Percentiles rank a stretch among this genome's conserved stretches.
phyloP scores from a whole-genome alignment of 768 basidiomycete genomes.

The Tulasnella sp. region DNA sequence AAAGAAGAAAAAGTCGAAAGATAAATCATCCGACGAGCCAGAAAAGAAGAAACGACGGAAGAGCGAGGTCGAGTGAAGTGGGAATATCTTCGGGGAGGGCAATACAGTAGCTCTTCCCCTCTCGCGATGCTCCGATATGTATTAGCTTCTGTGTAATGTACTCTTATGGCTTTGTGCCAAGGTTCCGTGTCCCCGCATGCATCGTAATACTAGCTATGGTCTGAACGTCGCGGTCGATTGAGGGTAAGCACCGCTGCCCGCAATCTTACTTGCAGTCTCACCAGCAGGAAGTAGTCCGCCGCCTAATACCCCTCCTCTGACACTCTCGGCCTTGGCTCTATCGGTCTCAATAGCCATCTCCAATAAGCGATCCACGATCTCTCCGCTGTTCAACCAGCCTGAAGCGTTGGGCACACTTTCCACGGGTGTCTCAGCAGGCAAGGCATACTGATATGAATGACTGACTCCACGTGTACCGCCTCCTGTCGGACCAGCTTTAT shows the following conservation, averaged over 20 bases:
- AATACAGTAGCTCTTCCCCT: not conserved
- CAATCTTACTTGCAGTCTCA: not conserved
- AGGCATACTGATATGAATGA: conserved; percentile 16
- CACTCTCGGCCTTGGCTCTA: conserved; percentile 17
- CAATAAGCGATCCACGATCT: conserved; percentile 22
- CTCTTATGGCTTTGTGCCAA: not conserved
- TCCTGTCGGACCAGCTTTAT: conserved; percentile 9
- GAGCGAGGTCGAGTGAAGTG: conserved; percentile 27
- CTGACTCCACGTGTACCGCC: not conserved
- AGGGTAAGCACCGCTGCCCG: too few relatives aligned
- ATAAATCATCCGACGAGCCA: conserved; percentile 26
- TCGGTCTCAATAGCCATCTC: not conserved
- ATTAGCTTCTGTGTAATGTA: not conserved
- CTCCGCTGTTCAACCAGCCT: conserved; percentile 8
- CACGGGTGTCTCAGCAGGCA: conserved; percentile 23
- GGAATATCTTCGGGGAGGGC: not conserved
- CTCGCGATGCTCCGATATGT: not conserved
- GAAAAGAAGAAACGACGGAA: conserved; percentile 35
- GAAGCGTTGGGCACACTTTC: conserved; percentile 1
- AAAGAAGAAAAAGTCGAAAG: conserved; percentile 36
- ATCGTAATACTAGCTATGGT: not conserved
- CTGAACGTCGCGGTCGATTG: not conserved
- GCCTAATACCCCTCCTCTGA: conserved; percentile 11
- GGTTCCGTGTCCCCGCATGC: not conserved
- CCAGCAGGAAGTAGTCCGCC: not conserved